Evolutionary conservation across 768 basidiomycete genomes (phyloP), one percentile per base, ranked within the genome.

Genomic region (Auriscalpium orientale): DNA sequence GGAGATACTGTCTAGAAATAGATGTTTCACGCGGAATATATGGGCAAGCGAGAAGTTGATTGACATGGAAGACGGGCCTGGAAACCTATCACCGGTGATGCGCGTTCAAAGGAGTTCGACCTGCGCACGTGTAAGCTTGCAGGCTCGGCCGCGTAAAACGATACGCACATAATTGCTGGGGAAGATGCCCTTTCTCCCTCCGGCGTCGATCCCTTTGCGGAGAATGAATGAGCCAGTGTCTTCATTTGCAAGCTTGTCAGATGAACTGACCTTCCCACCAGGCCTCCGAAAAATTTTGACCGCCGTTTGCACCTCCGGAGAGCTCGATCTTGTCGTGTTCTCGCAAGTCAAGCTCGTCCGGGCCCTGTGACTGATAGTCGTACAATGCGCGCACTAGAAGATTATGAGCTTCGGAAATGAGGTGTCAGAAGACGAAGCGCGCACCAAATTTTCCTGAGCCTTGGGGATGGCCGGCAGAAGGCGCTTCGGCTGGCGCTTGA

Each of bases 141-240:
- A 56, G 53, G 49, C 58, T 28, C 28, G 28, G 28, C 28, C 28
- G 28, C 28, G 28, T 2, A 28, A 3, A 28, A 5, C 54, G 49
- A 56, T 53, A 77, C 89, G 70, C 70, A 91, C 90, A 76, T 91
- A 91, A 72, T 89, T 91, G 70, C 86, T 89, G 28, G 90, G 90
- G 72, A 92, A 92, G 64, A 91, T 89, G 6, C 89, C 89, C 68
- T 81, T 89, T 67, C 68, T 73, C 53, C 88, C 84, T 55, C 70
- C 67, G 51, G 72, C 68, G 61, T 83, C 79, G 59, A 81, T 73
- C 54, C 88, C 88, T 89, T 67, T 28, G 28, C 28, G 28, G 28
- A 28, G 28, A 28, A 28, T 28, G 28, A 28, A 28, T 28, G 2
- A 28, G 28, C 22, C 22, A 2, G 22, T 28, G 22, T 28, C 22